Percentiles rank a stretch among this genome's conserved stretches.
Conservation (phyloP, 2,329 filamentous ascomycete genomes). For the Gyromitra esculenta region DNA sequence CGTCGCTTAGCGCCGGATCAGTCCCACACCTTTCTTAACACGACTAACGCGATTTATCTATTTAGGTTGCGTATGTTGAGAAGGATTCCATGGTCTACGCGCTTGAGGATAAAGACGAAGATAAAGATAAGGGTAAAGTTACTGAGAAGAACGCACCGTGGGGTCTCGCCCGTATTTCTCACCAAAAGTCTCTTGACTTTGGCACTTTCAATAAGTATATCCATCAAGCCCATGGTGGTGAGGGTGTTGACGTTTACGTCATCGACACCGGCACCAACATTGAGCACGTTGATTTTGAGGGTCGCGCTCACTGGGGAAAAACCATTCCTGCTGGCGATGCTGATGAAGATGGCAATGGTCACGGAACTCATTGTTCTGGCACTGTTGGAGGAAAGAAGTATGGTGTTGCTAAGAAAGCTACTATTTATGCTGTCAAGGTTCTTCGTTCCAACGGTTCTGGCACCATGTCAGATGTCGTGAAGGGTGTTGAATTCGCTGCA, state of each 20-base stretch:
- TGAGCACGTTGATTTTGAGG: conserved; percentile 96
- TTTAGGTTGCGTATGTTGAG: conserved; percentile 94
- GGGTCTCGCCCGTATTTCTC: conserved; percentile 97
- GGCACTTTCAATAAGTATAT: conserved; percentile 98
- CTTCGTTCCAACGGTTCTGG: conserved; percentile 96
- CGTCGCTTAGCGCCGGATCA: conserved; percentile 18
- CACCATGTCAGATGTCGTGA: conserved; percentile 98
- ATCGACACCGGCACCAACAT: conserved; percentile 97
- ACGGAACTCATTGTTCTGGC: conserved; percentile 98
- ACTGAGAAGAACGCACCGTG: conserved; percentile 95
- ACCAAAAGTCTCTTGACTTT: conserved; percentile 86
- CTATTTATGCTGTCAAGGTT: conserved; percentile 97
- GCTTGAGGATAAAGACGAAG: conserved; percentile 64
- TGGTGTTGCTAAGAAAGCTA: conserved; percentile 98
- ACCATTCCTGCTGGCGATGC: conserved; percentile 86
- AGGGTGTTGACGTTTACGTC: conserved; percentile 98
- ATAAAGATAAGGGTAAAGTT: conserved; percentile 60
- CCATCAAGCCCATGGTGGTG: conserved; percentile 86
- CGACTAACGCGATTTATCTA: conserved; percentile 42
- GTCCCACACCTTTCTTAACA: conserved; percentile 11
- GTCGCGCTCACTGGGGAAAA: conserved; percentile 94
- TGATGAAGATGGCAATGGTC: conserved; percentile 94
- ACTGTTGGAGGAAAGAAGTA: conserved; percentile 99
- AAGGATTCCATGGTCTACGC: conserved; percentile 92
- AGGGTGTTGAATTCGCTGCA: conserved; percentile 95